phyloP scores from a whole-genome alignment of 768 basidiomycete species.

The Clavaria fumosa region DNA sequence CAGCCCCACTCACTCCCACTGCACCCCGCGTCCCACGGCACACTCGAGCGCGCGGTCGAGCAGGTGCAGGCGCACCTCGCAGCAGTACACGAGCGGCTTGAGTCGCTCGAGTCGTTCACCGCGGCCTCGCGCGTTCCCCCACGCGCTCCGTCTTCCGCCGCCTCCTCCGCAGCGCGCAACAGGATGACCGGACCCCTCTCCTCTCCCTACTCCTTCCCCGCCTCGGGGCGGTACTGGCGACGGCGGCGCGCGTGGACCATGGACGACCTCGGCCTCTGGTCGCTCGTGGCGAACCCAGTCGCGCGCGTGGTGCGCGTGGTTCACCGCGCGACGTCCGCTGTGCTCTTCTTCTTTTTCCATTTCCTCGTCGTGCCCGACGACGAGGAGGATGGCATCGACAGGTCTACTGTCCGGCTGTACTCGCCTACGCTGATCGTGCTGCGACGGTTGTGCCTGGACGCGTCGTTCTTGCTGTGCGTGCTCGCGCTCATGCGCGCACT shows the following conservation, averaged over 20 bases:
- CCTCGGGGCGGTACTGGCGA: constrained; percentile 26
- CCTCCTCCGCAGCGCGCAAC: too few relatives aligned
- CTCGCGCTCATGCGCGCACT: constrained; percentile 38
- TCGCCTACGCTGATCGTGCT: constrained; percentile 55
- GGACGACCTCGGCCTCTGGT: constrained; percentile 79
- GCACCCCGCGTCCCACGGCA: constrained; percentile 33
- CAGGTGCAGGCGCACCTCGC: constrained; percentile 70
- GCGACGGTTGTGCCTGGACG: constrained; percentile 60
- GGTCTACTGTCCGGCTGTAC: too few relatives aligned
- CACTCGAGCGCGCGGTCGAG: constrained; percentile 65
- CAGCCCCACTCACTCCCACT: constrained; percentile 19
- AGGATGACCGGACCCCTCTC: constrained; percentile 23
- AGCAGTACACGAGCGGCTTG: constrained; percentile 71
- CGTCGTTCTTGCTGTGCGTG: constrained; percentile 56
- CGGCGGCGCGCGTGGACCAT: constrained; percentile 41
- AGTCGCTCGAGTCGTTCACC: constrained; percentile 42
- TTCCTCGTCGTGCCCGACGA: constrained; percentile 44
- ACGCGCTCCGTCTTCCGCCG: too few relatives aligned
- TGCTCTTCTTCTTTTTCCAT: too few relatives aligned
- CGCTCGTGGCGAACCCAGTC: constrained; percentile 50
- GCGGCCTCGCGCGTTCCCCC: too few relatives aligned
- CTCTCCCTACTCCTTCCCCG: constrained; percentile 27
- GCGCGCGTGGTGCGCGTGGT: constrained; percentile 33
- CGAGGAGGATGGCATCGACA: too few relatives aligned
- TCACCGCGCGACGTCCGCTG: constrained; percentile 30